Evolutionary conservation across 2,329 filamentous ascomycete genomes (phyloP).

Genomic region (Fusarium nisikadoi): DNA sequence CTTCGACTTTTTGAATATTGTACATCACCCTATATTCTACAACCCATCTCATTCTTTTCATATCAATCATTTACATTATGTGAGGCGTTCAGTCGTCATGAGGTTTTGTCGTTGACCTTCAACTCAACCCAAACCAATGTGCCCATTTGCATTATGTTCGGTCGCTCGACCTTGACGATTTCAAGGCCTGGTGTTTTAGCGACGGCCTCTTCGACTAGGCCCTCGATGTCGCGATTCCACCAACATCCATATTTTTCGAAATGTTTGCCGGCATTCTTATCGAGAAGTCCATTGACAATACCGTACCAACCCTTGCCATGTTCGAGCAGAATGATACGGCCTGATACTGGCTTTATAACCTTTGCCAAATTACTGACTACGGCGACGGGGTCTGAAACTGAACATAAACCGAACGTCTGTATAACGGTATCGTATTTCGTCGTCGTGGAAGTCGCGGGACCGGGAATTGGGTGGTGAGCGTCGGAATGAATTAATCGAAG

Average conservation of each 20-base stretch:
- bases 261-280: slow-evolving; percentile 64
- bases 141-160: slow-evolving; percentile 64
- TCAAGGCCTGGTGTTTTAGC: slow-evolving; percentile 63
- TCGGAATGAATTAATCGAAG: slow-evolving; percentile 62
- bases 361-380: slow-evolving; percentile 65
- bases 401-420: slow-evolving; percentile 74
- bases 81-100: slow-evolving; percentile 4
- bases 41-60: slow-evolving; percentile 34
- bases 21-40: slow-evolving; percentile 41
- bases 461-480: slow-evolving; percentile 57
- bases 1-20: slow-evolving; percentile 36
- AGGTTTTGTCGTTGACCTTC: slow-evolving; percentile 49
- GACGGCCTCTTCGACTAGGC: slow-evolving; percentile 62
- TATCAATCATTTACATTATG: background rate
- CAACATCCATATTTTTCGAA: slow-evolving; percentile 72
- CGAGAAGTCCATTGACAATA: slow-evolving; percentile 66
- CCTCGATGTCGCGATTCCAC: slow-evolving; percentile 74
- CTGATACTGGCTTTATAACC: slow-evolving; percentile 63
- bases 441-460: slow-evolving; percentile 47
- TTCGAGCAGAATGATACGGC: slow-evolving; percentile 70
- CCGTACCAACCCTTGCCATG: slow-evolving; percentile 68
- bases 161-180: slow-evolving; percentile 64
- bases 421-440: slow-evolving; percentile 70
- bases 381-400: slow-evolving; percentile 65
- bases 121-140: slow-evolving; percentile 70